phyloP scores from a whole-genome alignment of 768 basidiomycete species.

The Leccinum uliginosum region DNA sequence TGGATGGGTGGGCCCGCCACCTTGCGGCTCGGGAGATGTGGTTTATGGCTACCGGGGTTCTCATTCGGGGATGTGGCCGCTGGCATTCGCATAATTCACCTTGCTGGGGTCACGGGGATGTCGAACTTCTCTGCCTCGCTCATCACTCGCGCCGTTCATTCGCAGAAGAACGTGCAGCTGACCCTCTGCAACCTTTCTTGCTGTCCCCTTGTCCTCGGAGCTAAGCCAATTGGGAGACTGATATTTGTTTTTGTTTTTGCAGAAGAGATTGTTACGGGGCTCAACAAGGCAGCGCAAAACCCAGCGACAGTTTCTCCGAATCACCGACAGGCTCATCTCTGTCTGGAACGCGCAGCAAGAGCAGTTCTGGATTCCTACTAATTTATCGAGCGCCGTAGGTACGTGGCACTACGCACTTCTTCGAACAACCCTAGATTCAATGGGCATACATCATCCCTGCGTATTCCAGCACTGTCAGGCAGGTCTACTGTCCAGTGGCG shows the following conservation, averaged over 20 bases:
- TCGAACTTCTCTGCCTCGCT: constrained; percentile 19
- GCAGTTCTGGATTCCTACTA: background rate
- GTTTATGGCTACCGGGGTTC: constrained; percentile 3
- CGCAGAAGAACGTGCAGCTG: constrained; percentile 9
- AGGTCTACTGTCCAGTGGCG: constrained; percentile 2
- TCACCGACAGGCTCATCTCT: constrained; percentile 1
- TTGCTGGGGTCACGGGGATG: constrained; percentile 16
- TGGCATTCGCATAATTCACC: constrained; percentile 7
- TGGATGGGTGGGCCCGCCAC: constrained; percentile 1
- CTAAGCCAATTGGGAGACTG: background rate
- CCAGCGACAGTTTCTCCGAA: constrained; percentile 22
- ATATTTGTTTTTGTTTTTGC: constrained; percentile 23
- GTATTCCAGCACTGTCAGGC: background rate
- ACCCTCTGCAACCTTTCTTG: constrained; percentile 1
- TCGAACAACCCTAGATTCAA: background rate
- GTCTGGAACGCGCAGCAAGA: constrained; percentile 1
- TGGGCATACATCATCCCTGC: background rate
- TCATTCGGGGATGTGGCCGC: constrained; percentile 10
- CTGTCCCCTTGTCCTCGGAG: constrained; percentile 1
- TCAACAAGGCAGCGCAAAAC: constrained; percentile 8
- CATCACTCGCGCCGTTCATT: constrained; percentile 17
- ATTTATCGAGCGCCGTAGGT: background rate
- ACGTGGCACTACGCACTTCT: background rate
- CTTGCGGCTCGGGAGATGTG: constrained; percentile 5
- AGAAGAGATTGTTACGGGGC: background rate